Base-by-base conservation (phyloP, 1,284 basidiomycete genomes). In the Xanthoconium separans region DNA sequence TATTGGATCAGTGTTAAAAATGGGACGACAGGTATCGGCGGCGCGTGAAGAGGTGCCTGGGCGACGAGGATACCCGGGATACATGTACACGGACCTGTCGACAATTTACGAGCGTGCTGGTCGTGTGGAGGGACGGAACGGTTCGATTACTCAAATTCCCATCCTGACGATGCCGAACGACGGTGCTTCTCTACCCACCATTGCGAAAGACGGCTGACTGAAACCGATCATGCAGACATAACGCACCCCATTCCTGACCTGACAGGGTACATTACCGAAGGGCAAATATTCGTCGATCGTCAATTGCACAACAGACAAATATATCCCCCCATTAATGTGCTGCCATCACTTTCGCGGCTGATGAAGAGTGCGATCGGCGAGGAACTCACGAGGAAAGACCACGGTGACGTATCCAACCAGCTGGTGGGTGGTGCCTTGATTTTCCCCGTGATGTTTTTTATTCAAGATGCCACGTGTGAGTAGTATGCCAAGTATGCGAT, bases 111-210 rank as follows among this genome's bases (percentile, higher is more conserved):
- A 99, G 77, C 94, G 97, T 77, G 97, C 97, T 46, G 97, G 97
- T 54, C 95, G 97, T 72, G 97, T 99, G 45, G 78, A 96, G 75
- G 97, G 97, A 58, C 85, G 97, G 58, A 98, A 98, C 75, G 97
- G 97, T 46, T 98, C 95, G 44, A 99, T 99, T 78, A 99, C 97
- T 47, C 97, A 99, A 78, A 98, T 99, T 71, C 97, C 97, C 54
- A 99, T 99, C 69, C 81, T 99, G 60, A 99, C 97, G 57, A 99
- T 99, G 97, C 97, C 97, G 33, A 99, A 99, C 78, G 97, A 99
- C 75, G 95, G 93, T 92, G 74, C 59, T 55, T 63, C 53, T 53
- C 58, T 56, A 58, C 47, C 22, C 54, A 59, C 54, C 60, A 61
- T 62, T 60, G 58, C 50, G 60, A 58, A 54, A 54, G 27, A 57